Base-by-base conservation (phyloP, 2,329 filamentous ascomycete genomes). In the Sarocladium strictum region DNA sequence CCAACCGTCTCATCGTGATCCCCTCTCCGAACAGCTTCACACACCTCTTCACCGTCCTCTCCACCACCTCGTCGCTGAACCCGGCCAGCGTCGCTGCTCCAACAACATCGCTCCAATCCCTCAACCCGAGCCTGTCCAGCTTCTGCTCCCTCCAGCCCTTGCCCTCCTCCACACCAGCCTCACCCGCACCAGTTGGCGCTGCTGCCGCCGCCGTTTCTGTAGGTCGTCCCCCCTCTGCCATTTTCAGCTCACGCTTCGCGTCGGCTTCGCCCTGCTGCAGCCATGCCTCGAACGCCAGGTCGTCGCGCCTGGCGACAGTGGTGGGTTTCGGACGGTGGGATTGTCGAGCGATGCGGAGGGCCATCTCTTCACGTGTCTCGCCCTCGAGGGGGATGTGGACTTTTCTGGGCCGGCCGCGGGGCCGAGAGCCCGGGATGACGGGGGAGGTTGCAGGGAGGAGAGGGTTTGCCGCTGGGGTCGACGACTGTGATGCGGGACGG, bases 71-170 rank as follows among this genome's bases (percentile, higher is more conserved):
- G 0, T 76, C 68, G 1, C 87, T 74, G 69, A 91, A 92, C 0
- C 88, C 90, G 2, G 81, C 81, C 51, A 95, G 71, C 0, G 89
- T 80, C 2, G 93, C 93, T 1, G 90, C 77, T 0, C 89, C 89
- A 26, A 97, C 71, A 1, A 97, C 80, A 60, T 96, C 89, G 60
- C 84, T 87, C 93, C 93, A 97, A 70, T 95, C 88, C 21, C 88
- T 80, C 12, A 83, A 72, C 14, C 68, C 75, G 65, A 51, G n/a
- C n/a, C 57, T 59, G 14, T 64, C 62, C 12, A 49, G 45, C 19
- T 60, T 63, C 29, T 55, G 58, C 27, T 61, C 59, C 15, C 55
- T 43, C 3, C 52, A 37, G 43, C 56, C 53, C 35, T 55, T 56
- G 17, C 60, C 58, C 17, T 59, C 57, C 23, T 59, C 58, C 23